Conservation (phyloP, 176 grass and related monocot species). For the Bothriochloa decipiens region DNA sequence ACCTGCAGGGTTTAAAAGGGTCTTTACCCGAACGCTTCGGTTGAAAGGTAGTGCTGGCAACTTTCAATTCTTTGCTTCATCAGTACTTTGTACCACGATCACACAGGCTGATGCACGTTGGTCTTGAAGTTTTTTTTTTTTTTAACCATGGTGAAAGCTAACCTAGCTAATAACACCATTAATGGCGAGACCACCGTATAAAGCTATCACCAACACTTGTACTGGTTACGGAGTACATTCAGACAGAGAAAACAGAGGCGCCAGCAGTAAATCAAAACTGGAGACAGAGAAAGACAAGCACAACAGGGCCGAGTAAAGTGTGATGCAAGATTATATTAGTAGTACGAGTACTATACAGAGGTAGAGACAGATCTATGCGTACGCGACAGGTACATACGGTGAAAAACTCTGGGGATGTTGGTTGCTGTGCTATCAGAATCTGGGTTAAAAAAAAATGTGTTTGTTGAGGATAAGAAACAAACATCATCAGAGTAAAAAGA, state of each 20-base stretch:
- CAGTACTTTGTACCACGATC: background rate
- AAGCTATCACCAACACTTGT: background rate
- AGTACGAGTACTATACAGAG: no score
- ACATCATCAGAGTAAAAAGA: background rate
- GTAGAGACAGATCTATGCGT: no score
- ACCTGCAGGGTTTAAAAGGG: background rate
- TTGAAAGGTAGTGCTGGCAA: no score
- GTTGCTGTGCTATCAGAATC: background rate
- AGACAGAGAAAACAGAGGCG: background rate
- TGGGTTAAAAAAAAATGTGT: background rate
- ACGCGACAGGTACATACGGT: background rate
- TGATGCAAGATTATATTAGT: background rate
- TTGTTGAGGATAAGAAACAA: no score
- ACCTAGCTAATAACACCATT: no score
- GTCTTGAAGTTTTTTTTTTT: background rate
- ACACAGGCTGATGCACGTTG: background rate
- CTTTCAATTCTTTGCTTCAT: background rate
- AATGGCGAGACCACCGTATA: background rate
- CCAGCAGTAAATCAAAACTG: background rate
- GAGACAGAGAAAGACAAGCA: background rate
- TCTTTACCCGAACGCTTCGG: background rate
- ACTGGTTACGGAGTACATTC: background rate
- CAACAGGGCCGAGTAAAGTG: background rate
- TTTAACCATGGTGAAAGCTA: no score
- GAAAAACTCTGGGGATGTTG: background rate